Conservation (phyloP, 2,329 filamentous ascomycete genomes). For the Emergomyces africanus region DNA sequence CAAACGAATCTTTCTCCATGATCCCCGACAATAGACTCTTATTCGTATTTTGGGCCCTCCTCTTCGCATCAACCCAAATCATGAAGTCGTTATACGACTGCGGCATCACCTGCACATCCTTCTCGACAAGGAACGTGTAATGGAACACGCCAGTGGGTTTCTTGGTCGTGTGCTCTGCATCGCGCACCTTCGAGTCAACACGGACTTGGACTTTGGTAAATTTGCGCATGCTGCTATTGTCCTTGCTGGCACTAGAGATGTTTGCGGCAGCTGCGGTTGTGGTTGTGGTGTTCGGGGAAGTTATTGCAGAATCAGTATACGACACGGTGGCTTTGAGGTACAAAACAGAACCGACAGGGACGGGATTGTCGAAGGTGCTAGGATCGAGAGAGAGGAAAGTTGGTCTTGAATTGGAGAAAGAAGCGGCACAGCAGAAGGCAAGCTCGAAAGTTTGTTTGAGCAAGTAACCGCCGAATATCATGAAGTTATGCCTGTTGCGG, state of each 20-base stretch:
- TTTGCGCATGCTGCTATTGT: constrained; percentile 24
- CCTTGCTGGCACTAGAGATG: constrained; percentile 20
- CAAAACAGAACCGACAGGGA: constrained; percentile 60
- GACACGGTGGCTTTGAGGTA: constrained; percentile 61
- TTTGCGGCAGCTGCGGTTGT: constrained; percentile 17
- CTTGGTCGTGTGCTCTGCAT: constrained; percentile 56
- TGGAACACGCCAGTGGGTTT: constrained; percentile 63
- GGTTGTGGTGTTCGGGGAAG: constrained; percentile 22
- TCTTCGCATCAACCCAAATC: constrained; percentile 50
- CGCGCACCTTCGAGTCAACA: constrained; percentile 57
- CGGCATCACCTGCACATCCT: constrained; percentile 53
- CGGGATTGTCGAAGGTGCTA: constrained; percentile 61
- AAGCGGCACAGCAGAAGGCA: constrained; percentile 61
- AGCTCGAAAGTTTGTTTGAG: constrained; percentile 64
- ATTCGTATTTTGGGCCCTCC: constrained; percentile 42
- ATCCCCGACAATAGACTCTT: constrained; percentile 24
- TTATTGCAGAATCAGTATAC: constrained; percentile 49
- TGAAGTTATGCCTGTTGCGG: constrained; percentile 58
- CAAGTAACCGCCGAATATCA: constrained; percentile 67
- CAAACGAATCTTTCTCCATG: constrained; percentile 22
- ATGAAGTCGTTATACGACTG: constrained; percentile 51
- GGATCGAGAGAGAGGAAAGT: constrained; percentile 62
- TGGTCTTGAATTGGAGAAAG: constrained; percentile 55
- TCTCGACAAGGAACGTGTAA: constrained; percentile 57
- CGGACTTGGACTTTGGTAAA: constrained; percentile 56